A percentile compares a stretch with the other conserved stretches of the same genome.
Evolutionary conservation across 306 rosid species (phyloP).

Genomic region (Acacia crassicarpa): DNA sequence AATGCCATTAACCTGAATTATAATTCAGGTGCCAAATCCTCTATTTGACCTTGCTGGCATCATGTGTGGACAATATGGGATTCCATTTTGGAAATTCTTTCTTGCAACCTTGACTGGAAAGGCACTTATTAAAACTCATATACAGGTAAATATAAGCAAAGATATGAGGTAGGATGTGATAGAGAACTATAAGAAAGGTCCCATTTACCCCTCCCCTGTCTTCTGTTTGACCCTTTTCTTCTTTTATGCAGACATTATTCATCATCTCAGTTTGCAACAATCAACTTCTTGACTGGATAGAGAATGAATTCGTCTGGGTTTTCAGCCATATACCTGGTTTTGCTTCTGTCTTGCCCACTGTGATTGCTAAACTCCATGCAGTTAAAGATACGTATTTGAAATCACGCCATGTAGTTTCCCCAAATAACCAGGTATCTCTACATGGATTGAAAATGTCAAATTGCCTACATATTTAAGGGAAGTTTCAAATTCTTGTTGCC

Average conservation of each 20-base stretch:
- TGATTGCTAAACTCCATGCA: slow-evolving; percentile 60
- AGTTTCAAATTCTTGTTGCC: slow-evolving; percentile 9
- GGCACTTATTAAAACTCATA: slow-evolving; percentile 92
- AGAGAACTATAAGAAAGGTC: neutral
- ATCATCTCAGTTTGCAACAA: slow-evolving; percentile 94
- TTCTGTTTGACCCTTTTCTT: slow-evolving; percentile 10
- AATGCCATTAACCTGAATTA: slow-evolving; percentile 28
- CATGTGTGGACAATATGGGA: slow-evolving; percentile 99
- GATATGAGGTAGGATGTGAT: neutral
- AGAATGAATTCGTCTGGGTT: slow-evolving; percentile 85
- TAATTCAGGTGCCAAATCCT: slow-evolving; percentile 92
- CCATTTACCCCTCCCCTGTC: neutral
- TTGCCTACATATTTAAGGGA: neutral
- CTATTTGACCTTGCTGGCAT: slow-evolving; percentile 98
- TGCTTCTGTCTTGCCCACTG: slow-evolving; percentile 59
- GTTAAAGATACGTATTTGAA: slow-evolving; percentile 76
- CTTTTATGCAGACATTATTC: slow-evolving; percentile 66
- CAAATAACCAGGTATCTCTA: slow-evolving; percentile 61
- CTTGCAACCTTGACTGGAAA: slow-evolving; percentile 89
- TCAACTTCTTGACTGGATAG: slow-evolving; percentile 95
- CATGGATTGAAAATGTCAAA: slow-evolving; percentile 15
- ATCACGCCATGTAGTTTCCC: slow-evolving; percentile 45
- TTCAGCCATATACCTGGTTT: slow-evolving; percentile 85
- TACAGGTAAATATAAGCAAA: slow-evolving; percentile 57
- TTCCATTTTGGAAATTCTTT: slow-evolving; percentile 90